phyloP scores from a whole-genome alignment of 768 basidiomycete species.

The Leucocoprinus birnbaumii region DNA sequence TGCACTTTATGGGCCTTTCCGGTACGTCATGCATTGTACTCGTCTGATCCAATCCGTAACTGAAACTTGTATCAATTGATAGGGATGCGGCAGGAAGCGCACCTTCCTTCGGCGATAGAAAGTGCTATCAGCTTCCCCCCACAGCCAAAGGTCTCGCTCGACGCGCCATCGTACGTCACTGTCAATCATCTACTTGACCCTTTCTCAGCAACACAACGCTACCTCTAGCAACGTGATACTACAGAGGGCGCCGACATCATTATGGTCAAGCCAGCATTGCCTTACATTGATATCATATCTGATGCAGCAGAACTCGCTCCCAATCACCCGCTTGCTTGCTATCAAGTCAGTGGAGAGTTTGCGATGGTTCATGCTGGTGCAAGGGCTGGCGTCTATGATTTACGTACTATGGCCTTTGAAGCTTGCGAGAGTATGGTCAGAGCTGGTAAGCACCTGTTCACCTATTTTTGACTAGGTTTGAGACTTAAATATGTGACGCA shows the following conservation, averaged over 20 bases:
- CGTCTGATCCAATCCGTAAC: neutral
- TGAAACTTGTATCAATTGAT: conserved; percentile 4
- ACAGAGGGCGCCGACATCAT: conserved; percentile 95
- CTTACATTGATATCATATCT: conserved; percentile 94
- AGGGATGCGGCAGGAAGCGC: conserved; percentile 98
- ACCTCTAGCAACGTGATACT: conserved; percentile 79
- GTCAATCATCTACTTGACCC: neutral
- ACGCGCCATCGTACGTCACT: conserved; percentile 78
- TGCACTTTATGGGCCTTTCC: conserved; percentile 92
- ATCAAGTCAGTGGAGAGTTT: conserved; percentile 97
- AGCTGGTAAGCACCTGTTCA: conserved; percentile 57
- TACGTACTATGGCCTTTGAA: conserved; percentile 94
- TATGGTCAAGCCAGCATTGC: conserved; percentile 97
- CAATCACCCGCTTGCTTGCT: conserved; percentile 92
- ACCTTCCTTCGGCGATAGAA: conserved; percentile 91
- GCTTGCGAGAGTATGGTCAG: conserved; percentile 87
- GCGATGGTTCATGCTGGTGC: conserved; percentile 98
- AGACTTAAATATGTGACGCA: neutral
- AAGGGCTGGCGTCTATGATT: conserved; percentile 86
- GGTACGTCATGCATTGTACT: conserved; percentile 40
- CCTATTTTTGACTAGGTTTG: neutral
- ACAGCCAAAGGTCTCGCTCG: conserved; percentile 85
- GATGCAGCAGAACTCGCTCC: conserved; percentile 80
- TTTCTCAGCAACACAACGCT: conserved; percentile 6
- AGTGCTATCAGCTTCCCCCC: conserved; percentile 97